These are phyloP conservation scores for Melocanna baccifera DNA, from an alignment of 176 grass and related monocot species.

Conservation along the genomic window DNA sequence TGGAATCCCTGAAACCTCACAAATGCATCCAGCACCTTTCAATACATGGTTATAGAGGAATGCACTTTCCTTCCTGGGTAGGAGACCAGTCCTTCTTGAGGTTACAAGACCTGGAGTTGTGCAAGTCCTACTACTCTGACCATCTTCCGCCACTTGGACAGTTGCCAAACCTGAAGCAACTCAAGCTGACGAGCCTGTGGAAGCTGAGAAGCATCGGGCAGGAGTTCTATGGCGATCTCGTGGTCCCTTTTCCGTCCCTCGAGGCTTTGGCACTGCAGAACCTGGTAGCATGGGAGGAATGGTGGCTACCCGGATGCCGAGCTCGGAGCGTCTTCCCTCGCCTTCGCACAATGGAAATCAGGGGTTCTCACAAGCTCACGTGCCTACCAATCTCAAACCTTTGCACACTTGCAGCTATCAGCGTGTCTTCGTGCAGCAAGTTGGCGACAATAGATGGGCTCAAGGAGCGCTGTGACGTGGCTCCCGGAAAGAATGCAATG, in stretches of 20 bases:
- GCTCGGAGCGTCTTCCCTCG: not conserved
- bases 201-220: not conserved
- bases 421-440: not conserved
- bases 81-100: slow-evolving; percentile 14
- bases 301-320: not conserved
- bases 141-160: slow-evolving; percentile 6
- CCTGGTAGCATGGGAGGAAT: not conserved
- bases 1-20: slow-evolving; percentile 19
- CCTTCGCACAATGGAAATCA: not conserved
- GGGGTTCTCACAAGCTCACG: not conserved
- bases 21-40: not conserved
- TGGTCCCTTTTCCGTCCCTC: not conserved
- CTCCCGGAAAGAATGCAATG: not conserved
- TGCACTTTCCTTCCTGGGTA: slow-evolving; percentile 3
- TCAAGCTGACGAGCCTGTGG: not conserved
- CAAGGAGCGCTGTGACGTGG: not conserved
- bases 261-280: not conserved
- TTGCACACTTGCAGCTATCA: not conserved
- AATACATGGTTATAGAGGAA: not conserved
- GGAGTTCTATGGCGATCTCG: not conserved
- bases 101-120: not conserved
- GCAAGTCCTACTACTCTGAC: not conserved
- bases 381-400: not conserved
- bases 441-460: not conserved
- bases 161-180: slow-evolving; percentile 20